Percentiles rank a stretch among this genome's conserved stretches.
phyloP scores from a whole-genome alignment of 73 alveolate species.

The Paramecium octaurelia region DNA sequence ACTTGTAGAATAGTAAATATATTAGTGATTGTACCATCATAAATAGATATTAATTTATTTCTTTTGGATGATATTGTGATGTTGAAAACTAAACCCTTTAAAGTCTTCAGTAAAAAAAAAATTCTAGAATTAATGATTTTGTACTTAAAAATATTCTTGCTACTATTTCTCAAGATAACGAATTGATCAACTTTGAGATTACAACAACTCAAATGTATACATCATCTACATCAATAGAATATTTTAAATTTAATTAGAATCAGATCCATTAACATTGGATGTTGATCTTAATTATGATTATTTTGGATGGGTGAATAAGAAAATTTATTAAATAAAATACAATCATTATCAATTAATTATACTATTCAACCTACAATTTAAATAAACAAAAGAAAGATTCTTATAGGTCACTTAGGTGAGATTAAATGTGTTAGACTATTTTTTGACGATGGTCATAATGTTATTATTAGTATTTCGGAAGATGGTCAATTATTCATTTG shows the following conservation, averaged over 20 bases:
- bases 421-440: not conserved
- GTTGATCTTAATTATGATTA: not conserved
- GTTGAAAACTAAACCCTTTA: not conserved
- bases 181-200: not conserved
- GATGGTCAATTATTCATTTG: constrained; percentile 3
- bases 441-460: not conserved
- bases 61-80: not conserved
- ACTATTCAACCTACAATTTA: not conserved
- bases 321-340: not conserved
- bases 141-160: not conserved
- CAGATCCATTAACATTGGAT: not conserved
- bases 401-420: not conserved
- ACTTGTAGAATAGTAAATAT: not conserved
- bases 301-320: constrained; percentile 9
- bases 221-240: not conserved
- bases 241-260: not conserved
- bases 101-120: not conserved
- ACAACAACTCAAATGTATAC: not conserved
- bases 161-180: not conserved
- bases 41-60: not conserved
- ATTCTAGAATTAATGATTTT: not conserved
- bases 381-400: not conserved
- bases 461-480: not conserved
- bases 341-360: not conserved
- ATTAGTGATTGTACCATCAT: too few relatives aligned